Percentiles rank a stretch among this genome's conserved stretches.
Conservation (phyloP, 768 basidiomycete species). For the Tricholomella constricta region DNA sequence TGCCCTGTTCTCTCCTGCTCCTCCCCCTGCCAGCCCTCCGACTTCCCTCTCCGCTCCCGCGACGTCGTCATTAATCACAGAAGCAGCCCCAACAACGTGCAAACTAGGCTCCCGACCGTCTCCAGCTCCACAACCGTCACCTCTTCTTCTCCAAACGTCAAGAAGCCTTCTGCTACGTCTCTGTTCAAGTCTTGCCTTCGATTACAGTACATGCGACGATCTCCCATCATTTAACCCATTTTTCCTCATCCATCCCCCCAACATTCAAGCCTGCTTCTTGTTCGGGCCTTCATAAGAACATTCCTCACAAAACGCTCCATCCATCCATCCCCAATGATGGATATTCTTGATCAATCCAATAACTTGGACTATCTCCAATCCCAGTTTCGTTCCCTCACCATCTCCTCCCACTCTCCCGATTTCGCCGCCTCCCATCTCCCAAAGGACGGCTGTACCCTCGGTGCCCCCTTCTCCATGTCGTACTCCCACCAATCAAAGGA, state of each 20-base stretch:
- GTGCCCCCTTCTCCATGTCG: conserved; percentile 15
- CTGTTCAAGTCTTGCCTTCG: conserved; percentile 8
- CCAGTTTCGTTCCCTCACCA: conserved; percentile 20
- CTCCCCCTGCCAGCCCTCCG: conserved; percentile 5
- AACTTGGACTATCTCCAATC: conserved; percentile 18
- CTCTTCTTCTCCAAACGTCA: conserved; percentile 13
- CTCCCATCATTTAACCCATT: conserved; percentile 24
- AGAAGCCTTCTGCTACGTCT: conserved; percentile 2
- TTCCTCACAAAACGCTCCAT: conserved; percentile 9
- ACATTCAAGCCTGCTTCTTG: conserved; percentile 22
- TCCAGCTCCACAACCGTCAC: background rate
- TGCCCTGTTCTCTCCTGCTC: background rate
- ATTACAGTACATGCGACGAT: conserved; percentile 29
- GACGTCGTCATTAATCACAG: conserved; percentile 22
- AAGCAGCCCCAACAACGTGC: conserved; percentile 5
- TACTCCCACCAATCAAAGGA: conserved; percentile 6
- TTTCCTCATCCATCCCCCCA: conserved; percentile 12
- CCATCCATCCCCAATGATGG: conserved; percentile 18
- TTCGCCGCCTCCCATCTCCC: conserved; percentile 8
- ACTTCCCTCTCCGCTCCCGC: conserved; percentile 23
- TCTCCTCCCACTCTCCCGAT: conserved; percentile 12
- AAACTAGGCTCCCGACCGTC: conserved; percentile 3
- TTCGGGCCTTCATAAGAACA: conserved; percentile 22
- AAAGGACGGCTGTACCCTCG: conserved; percentile 10
- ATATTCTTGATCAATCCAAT: conserved; percentile 20